Conservation (phyloP, 179 eudicot species). For the Heliamphora pulchella region DNA sequence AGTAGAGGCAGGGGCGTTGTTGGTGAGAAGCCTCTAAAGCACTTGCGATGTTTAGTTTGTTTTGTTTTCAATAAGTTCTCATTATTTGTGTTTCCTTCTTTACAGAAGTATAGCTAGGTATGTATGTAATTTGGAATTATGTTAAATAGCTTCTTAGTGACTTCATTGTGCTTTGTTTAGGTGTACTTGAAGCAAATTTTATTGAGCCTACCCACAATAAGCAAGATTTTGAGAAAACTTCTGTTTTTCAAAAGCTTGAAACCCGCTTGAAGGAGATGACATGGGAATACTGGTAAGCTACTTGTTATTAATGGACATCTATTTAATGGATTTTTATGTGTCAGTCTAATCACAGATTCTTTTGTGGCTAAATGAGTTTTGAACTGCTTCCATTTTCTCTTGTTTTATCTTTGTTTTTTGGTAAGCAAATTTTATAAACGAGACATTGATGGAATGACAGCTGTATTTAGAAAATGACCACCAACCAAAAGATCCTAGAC, state of each 20-base stretch:
- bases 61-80: background rate
- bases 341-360: background rate
- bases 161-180: constrained; percentile 25
- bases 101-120: background rate
- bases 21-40: constrained; percentile 38
- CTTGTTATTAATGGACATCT: background rate
- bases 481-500: no score
- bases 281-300: constrained; percentile 80
- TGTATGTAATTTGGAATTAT: background rate
- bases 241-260: constrained; percentile 84
- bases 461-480: no score
- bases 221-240: constrained; percentile 94
- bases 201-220: constrained; percentile 87
- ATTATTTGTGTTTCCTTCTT: background rate
- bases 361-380: constrained; percentile 8
- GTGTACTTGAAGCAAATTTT: constrained; percentile 85
- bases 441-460: no score
- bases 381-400: background rate
- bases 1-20: constrained; percentile 93
- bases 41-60: background rate
- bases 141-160: constrained; percentile 2
- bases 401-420: no score
- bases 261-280: constrained; percentile 84
- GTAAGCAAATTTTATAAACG: no score
- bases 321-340: background rate